Base-by-base conservation (phyloP, 129 eudicot species). In the Logfia minima region DNA sequence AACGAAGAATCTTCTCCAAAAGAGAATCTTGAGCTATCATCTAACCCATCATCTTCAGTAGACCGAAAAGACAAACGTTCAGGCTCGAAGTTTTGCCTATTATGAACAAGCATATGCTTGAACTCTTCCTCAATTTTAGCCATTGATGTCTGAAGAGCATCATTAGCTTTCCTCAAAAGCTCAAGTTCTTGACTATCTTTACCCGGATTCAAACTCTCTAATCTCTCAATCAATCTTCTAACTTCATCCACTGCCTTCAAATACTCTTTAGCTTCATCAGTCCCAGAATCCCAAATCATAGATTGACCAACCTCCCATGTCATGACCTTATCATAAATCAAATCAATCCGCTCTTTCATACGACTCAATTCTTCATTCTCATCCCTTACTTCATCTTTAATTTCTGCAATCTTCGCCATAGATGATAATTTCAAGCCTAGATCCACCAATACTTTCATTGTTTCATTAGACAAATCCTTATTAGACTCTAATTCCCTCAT, bases 1-100 rank as follows among this genome's bases (percentile, higher is more conserved):
- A 84, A 32, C 0, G 88, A 86, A 14, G 87, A 86, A 14, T 93
- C 98, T 67, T 90, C 96, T 19, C 88, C 92, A 72, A 89, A 85
- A 14, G 98, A 93, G 35, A 83, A 41, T 64, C 85, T 72, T 14
- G 94, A 89, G 52, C 82, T 82, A 6, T 83, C 88, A 65, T 90
- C 96, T 0, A 77, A 72, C 11, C 55, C 75, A 83, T 92, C 98
- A 28, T 89, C 98, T 74, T 93, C 96, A 66, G 67, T 88, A 2
- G 98, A 93, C 32, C 98, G 86, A 68, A 93, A 93, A 0, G 96
- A 92, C 77, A 90, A 71, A 22, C 79, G 92, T 75, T 87, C 95
- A 3, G 92, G 92, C 85, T 90, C 96, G 71, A 90, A 87, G 10
- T 92, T 90, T 69, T 90, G 97, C 85, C 88, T 77, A 35, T 87